phyloP scores from a whole-genome alignment of 2,329 filamentous ascomycete species.

The Fusarium protoensiforme region DNA sequence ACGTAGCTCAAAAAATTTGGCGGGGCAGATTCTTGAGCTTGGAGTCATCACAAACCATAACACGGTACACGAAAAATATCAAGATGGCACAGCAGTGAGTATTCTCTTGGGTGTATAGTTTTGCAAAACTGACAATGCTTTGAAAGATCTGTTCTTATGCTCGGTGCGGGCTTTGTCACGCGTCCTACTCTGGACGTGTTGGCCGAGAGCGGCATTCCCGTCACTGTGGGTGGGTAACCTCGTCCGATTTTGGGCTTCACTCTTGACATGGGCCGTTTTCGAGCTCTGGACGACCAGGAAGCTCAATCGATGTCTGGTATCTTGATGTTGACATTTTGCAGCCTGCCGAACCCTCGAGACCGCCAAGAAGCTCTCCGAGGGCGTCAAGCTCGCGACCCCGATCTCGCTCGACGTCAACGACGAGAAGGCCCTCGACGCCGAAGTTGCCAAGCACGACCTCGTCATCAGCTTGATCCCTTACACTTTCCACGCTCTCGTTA shows the following conservation, averaged over 20 bases:
- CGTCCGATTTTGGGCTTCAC: not conserved
- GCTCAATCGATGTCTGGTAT: not conserved
- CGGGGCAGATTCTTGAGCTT: not conserved
- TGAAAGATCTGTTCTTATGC: not conserved
- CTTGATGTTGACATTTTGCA: conserved; percentile 46
- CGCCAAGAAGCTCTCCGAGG: conserved; percentile 79
- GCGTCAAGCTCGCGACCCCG: conserved; percentile 77
- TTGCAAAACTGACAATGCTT: not conserved
- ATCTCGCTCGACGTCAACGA: conserved; percentile 89
- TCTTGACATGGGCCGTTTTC: not conserved
- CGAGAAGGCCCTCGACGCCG: conserved; percentile 80
- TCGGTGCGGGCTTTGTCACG: conserved; percentile 68
- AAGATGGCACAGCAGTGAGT: conserved; percentile 3
- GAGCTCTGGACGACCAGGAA: not conserved
- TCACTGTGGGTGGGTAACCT: conserved; percentile 69
- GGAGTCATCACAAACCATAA: not conserved
- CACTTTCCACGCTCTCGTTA: conserved; percentile 87
- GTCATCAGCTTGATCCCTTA: conserved; percentile 90
- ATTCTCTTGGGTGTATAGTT: not conserved
- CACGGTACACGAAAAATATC: not conserved
- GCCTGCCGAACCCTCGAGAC: conserved; percentile 84
- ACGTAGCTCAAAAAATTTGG: not conserved
- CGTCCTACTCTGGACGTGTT: conserved; percentile 74
- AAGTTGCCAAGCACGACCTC: conserved; percentile 82
- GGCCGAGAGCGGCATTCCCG: conserved; percentile 66